A percentile compares a stretch with the other conserved stretches of the same genome.
phyloP scores from a whole-genome alignment of 208 protist genomes.

The Blastocrithidia nonstop region DNA sequence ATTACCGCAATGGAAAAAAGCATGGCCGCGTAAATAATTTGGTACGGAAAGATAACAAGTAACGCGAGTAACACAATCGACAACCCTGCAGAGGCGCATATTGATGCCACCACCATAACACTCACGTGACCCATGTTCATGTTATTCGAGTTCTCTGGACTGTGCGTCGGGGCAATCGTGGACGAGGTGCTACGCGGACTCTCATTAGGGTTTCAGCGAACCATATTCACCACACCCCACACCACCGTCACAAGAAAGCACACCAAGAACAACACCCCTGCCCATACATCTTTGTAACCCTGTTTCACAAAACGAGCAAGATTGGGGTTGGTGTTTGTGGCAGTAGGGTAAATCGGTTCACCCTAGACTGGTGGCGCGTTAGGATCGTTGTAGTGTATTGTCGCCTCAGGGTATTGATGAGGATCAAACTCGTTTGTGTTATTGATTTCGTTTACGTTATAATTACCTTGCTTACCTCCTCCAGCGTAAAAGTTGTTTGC shows the following conservation, averaged over 20 bases:
- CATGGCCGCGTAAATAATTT: slow-evolving; percentile 54
- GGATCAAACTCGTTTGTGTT: neutral
- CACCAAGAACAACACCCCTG: slow-evolving; percentile 32
- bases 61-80: slow-evolving; percentile 6
- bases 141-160: too few species aligned
- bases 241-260: slow-evolving; percentile 27
- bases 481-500: too few species aligned
- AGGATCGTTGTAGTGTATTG: slow-evolving; percentile 13
- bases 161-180: too few species aligned
- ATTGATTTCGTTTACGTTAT: neutral
- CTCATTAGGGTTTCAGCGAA: too few species aligned
- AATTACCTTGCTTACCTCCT: too few species aligned
- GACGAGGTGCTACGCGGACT: too few species aligned
- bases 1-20: slow-evolving; percentile 14
- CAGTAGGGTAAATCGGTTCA: slow-evolving; percentile 38
- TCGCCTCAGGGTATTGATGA: slow-evolving; percentile 20
- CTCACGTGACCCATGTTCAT: neutral
- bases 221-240: slow-evolving; percentile 32
- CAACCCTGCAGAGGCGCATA: slow-evolving; percentile 9
- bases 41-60: slow-evolving; percentile 7
- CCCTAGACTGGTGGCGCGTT: slow-evolving; percentile 20
- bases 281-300: slow-evolving; percentile 67
- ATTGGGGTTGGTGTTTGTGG: slow-evolving; percentile 13
- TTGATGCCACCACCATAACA: slow-evolving; percentile 4
- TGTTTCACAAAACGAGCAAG: slow-evolving; percentile 43